Evolutionary conservation across 805 yeast species (phyloP), one percentile per base, ranked within the genome.

Genomic region (Hanseniaspora hatyaiensis): DNA sequence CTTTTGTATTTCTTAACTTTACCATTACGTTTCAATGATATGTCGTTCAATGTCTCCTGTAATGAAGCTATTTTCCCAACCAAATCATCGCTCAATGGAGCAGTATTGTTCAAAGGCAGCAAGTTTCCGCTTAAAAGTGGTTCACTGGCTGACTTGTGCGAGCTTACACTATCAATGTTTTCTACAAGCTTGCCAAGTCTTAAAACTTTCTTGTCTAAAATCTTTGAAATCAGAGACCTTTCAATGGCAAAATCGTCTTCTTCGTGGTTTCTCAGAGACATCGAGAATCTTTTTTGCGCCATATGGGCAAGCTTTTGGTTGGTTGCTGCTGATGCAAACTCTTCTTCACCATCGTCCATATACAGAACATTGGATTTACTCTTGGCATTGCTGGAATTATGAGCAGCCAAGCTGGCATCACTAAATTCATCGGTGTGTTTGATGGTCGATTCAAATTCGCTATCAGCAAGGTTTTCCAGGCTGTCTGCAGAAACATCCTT

Each of bases 231-330:
- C 42, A 62, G 62, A 37, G 62, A 64, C 51, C 63, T 60, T 51
- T 62, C 65, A 31, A 64, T 40, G 49, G 64, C 61, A 1, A 83
- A 78, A 0, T 83, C 72, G 22, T 74, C 70, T 15, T 45, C 49
- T 24, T 45, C 49, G 23, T 34, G 28, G 16, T 45, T 45, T 37
- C 49, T 37, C 40, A 89, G 62, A n/a, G 83, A 76, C 52, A 89
- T 68, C 0, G 96, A 84, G 54, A 83, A 86, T 53, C 96, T 74
- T 1, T 89, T 78, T 13, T 80, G 75, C 40, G 77, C 74, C 50
- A 89, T 66, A 4, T 83, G 72, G 0, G 82, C 73, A 12, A 88
- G 68, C 56, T 81, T 72, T 58, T 78, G 68, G 70, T 79, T 72
- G 53, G 78, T 80, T 8, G 80, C 79, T 2, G 84, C 76, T 3